phyloP scores from a whole-genome alignment of 148 eudicot genomes.

The Heliamphora exappendiculata region DNA sequence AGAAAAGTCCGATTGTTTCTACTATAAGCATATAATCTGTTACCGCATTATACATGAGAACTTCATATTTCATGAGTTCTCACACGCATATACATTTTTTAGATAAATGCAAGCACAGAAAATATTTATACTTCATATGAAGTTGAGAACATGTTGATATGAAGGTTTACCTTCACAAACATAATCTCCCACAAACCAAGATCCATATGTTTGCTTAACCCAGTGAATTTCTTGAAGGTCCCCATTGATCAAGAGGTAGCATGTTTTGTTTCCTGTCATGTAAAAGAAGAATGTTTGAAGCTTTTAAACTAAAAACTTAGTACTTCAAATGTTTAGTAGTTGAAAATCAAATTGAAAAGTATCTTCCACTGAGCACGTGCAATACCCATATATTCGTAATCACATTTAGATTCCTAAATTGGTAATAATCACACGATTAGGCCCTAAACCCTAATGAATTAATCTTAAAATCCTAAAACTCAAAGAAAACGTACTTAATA shows the following conservation, averaged over 20 bases:
- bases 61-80: background rate
- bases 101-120: background rate
- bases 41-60: background rate
- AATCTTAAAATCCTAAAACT: too few relatives aligned
- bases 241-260: constrained; percentile 53
- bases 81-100: background rate
- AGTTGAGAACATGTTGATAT: background rate
- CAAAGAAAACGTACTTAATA: too few relatives aligned
- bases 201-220: constrained; percentile 78
- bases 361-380: background rate
- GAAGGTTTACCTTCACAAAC: constrained; percentile 69
- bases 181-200: constrained; percentile 95
- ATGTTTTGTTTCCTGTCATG: constrained; percentile 48
- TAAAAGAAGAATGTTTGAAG: background rate
- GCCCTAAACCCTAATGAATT: too few relatives aligned
- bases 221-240: constrained; percentile 83
- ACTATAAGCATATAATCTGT: background rate
- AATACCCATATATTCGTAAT: too few relatives aligned
- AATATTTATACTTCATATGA: background rate
- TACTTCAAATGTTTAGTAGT: background rate
- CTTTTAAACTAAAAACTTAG: background rate
- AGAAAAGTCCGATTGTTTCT: background rate
- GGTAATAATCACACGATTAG: too few relatives aligned
- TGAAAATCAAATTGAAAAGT: background rate
- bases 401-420: too few relatives aligned